Evolutionary conservation across 208 protist species (phyloP), one percentile per base, ranked within the genome.

Genomic region (Trypanosoma grayi): DNA sequence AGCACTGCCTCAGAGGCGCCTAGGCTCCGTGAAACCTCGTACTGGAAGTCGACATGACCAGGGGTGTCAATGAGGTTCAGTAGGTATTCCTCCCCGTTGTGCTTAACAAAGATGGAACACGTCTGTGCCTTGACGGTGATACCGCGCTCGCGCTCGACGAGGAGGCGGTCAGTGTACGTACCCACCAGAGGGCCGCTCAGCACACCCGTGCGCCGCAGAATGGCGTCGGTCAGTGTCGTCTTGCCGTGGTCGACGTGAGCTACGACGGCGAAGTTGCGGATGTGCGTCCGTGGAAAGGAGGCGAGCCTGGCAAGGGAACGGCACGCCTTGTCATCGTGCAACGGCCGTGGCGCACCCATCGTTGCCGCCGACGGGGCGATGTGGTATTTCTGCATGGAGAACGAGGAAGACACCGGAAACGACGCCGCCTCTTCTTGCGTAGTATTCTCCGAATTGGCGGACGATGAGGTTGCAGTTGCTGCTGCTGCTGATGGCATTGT

Each of bases 41-140:
- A 98, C 77, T 98, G 98, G 44, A 99, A 99, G 76, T 99, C 98
- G 0, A 99, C 97, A 79, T 99, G 98, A 1, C 98, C 98, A 0
- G 92, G 90, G 5, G 86, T 98, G 76, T 99, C 98, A 66, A 99
- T 98, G 13, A 99, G 85, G 68, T 99, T 99, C n/a, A 98, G 62
- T 7, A 99, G 58, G 61, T 92, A 98, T 58, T 80, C 75, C 47
- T 81, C 72, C 1, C 46, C 71, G 16, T 52, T 34, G n/a, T 64
- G 54, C 11, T 31, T 45, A 16, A 90, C 64, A 58, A 97, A 81
- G 51, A 98, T 81, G 13, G 94, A 93, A 66, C 89, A 94, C 13
- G 94, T 96, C 58, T 98, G 93, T 24, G 96, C 93, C 65, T 98
- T 98, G 16, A 99, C 90, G 0, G 97, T 99, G 51, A 99, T 99